Evolutionary conservation across 257 asterid species (phyloP), one percentile per base, ranked within the genome.

Genomic region (Cordia subcordata): DNA sequence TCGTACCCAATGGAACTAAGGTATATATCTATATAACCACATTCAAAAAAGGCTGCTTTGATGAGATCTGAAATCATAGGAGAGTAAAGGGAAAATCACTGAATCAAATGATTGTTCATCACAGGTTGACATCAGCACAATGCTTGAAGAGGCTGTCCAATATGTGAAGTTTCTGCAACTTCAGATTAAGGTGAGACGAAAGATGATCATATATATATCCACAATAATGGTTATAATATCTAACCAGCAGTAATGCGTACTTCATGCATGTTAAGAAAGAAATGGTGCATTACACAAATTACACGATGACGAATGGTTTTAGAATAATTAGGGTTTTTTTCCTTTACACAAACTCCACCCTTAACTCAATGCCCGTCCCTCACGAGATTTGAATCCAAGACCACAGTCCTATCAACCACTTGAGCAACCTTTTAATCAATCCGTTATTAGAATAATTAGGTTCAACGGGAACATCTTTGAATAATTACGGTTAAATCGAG

Each of bases 1-100:
- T 87, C 63, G 91, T 87, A 13, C 96, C 96, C 10, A 87, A 85
- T 60, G 96, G 96, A 71, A 77, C 96, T 35, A 87, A 87, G 88
- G 89, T 82, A 68, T 42, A 13, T 13, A 18, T 14, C 4, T 6
- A 10, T 50, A 39, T 39, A 42, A 3, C 10, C 27, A 50, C 13
- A 51, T 1, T 17, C 8, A 6, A 14, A 49, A 4, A 3, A 16
- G 32, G 12, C 12, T 21, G 13, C 12, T 49, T 49, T 15, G 11
- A 49, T 49, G 53, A 14, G 53, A 8, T 14, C 21, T 17, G 5
- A 14, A 14, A 49, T 14, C 33, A 6, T 58, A 16, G 11, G 11
- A 10, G 11, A 8, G 18, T n/a, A 37, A 14, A 5, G 11, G 9
- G 5, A 58, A 58, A 12, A 5, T 6, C 23, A 11, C 9, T 49